Evolutionary conservation across 306 rosid genomes (phyloP).

Genomic region (Cucumis melo): DNA sequence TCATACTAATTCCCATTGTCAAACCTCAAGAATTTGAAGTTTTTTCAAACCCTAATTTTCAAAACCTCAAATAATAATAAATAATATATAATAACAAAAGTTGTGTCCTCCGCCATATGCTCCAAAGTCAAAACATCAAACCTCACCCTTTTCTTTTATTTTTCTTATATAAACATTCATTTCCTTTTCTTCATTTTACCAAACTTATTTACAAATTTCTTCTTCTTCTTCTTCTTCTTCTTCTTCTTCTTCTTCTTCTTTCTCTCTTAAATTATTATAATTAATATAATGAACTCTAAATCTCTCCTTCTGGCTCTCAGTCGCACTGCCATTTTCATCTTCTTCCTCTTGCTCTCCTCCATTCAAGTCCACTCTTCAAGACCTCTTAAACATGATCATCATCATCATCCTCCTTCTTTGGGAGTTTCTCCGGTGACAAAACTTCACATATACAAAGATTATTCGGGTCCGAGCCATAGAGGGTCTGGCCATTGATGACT

Average conservation of each 20-base stretch:
- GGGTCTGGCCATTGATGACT: conserved; percentile 28
- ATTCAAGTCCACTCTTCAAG: conserved; percentile 31
- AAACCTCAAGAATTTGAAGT: conserved; percentile 5
- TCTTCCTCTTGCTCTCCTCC: conserved; percentile 36
- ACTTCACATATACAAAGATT: conserved; percentile 13
- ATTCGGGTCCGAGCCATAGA: conserved; percentile 31
- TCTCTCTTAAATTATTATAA: background rate
- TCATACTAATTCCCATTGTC: conserved; percentile 9
- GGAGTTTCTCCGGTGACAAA: background rate
- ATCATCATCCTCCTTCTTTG: background rate
- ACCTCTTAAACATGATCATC: conserved; percentile 9
- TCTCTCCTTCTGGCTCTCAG: conserved; percentile 18
- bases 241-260: background rate
- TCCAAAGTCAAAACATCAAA: conserved; percentile 19
- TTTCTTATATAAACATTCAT: background rate
- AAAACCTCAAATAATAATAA: conserved; percentile 3
- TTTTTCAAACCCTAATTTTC: conserved; percentile 11
- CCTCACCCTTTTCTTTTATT: background rate
- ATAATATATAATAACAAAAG: background rate
- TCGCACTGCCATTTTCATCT: conserved; percentile 19
- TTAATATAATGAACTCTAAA: conserved; percentile 12
- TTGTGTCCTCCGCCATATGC: conserved; percentile 1
- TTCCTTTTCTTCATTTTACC: background rate
- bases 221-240: too few species aligned
- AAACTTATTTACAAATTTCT: background rate